A percentile compares a stretch with the other conserved stretches of the same genome.
phyloP scores from a whole-genome alignment of 805 yeast genomes.

The Schwanniomyces pseudopolymorphus region DNA sequence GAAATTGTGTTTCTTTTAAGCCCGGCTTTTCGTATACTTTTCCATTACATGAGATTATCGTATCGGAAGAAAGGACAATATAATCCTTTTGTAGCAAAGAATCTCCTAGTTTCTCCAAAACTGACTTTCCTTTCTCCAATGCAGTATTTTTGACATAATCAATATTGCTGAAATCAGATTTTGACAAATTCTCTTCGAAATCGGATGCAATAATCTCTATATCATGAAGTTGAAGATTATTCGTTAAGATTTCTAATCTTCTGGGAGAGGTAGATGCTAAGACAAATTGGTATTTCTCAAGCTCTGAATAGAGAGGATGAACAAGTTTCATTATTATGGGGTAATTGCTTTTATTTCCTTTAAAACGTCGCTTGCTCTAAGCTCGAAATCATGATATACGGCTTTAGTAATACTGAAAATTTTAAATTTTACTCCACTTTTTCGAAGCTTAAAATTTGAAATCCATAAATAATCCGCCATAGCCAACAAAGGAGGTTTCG shows the following conservation, averaged over 20 bases:
- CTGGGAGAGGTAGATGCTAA: slow-evolving; percentile 88
- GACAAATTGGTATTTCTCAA: slow-evolving; percentile 36
- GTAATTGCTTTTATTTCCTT: background rate
- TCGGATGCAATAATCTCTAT: slow-evolving; percentile 56
- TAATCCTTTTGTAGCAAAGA: slow-evolving; percentile 22
- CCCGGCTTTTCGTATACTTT: slow-evolving; percentile 77
- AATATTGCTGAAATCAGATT: slow-evolving; percentile 43
- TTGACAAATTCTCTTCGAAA: slow-evolving; percentile 76
- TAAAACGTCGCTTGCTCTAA: background rate
- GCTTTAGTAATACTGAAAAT: background rate
- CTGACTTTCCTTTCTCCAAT: slow-evolving; percentile 61
- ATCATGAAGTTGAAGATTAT: slow-evolving; percentile 52
- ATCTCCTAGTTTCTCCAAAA: slow-evolving; percentile 37
- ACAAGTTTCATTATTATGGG: background rate
- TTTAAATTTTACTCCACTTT: background rate
- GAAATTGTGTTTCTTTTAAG: slow-evolving; percentile 24
- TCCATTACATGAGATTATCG: slow-evolving; percentile 62
- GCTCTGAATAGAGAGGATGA: slow-evolving; percentile 6
- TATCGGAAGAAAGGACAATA: slow-evolving; percentile 69
- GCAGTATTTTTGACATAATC: slow-evolving; percentile 74
- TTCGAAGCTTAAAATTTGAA: background rate
- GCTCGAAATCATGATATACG: background rate
- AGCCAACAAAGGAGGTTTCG: background rate
- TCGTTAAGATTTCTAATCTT: slow-evolving; percentile 63
- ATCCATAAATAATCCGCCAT: background rate